Evolutionary conservation across 192 early-diverging fungal species (phyloP).

Genomic region (Diversispora epigaea): DNA sequence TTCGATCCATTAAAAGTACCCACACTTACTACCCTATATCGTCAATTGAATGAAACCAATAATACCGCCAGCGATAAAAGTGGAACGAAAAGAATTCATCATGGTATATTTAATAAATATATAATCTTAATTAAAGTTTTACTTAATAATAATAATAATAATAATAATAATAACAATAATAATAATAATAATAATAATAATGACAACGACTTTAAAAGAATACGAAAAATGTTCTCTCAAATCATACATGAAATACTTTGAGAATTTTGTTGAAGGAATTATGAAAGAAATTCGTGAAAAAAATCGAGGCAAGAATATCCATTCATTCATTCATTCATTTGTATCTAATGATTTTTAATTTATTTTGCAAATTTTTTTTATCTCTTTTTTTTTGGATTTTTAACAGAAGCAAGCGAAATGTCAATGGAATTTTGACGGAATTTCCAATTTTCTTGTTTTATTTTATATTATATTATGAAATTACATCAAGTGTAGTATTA

Average conservation of each 20-base stretch:
- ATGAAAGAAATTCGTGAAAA: conserved; percentile 37
- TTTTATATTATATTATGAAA: too few relatives aligned
- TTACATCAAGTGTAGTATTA: too few relatives aligned
- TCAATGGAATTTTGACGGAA: too few relatives aligned
- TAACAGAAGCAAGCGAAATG: too few relatives aligned
- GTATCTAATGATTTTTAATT: too few relatives aligned
- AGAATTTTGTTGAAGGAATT: conserved; percentile 61
- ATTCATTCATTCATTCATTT: too few relatives aligned
- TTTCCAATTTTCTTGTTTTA: too few relatives aligned
- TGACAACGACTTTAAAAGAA: conserved; percentile 32
- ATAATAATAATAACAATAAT: background rate
- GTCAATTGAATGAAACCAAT: conserved; percentile 60
- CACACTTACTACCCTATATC: conserved; percentile 63
- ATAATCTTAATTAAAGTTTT: too few relatives aligned
- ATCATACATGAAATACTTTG: conserved; percentile 63
- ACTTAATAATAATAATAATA: too few relatives aligned
- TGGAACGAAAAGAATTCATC: conserved; percentile 37
- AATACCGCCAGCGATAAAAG: background rate
- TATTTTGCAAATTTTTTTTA: too few relatives aligned
- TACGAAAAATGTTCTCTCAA: conserved; percentile 60
- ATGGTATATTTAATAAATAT: conserved; percentile 21
- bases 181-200: background rate
- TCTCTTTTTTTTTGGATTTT: too few relatives aligned
- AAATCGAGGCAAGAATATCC: conserved; percentile 9
- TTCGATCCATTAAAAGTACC: conserved; percentile 86